These are phyloP conservation scores for Aureobasidium uvarum DNA, from an alignment of 2,329 filamentous ascomycete genomes.

Conservation along the genomic window DNA sequence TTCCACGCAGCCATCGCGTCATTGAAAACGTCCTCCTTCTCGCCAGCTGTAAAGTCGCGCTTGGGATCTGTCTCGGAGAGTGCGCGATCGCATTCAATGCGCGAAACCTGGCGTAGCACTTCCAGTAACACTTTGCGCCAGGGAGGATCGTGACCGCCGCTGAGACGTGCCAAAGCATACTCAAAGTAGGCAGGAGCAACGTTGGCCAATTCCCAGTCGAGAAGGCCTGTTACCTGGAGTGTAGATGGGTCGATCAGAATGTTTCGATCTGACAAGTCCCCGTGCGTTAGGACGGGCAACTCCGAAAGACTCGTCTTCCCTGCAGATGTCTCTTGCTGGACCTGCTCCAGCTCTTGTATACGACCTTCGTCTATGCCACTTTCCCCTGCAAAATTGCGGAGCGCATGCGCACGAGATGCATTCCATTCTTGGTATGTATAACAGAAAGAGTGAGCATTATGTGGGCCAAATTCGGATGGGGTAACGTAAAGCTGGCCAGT, in stretches of 20 bases:
- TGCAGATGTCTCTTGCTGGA: background rate
- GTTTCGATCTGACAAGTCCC: background rate
- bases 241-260: background rate
- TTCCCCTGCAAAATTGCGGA: background rate
- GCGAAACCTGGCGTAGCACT: conserved; percentile 6
- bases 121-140: background rate
- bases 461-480: too few species aligned
- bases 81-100: background rate
- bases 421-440: background rate
- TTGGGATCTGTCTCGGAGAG: background rate
- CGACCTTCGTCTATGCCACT: background rate
- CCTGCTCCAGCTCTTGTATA: background rate
- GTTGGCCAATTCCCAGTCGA: background rate
- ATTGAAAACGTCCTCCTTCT: background rate
- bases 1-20: background rate
- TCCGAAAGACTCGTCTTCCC: background rate
- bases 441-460: too few species aligned
- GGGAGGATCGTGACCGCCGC: background rate
- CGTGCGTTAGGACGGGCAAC: background rate
- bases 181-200: conserved; percentile 11
- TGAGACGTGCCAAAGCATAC: conserved; percentile 1
- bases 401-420: background rate
- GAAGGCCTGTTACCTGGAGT: background rate
- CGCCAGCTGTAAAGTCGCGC: background rate
- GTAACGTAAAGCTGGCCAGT: too few species aligned